Base-by-base conservation (phyloP, 2,329 filamentous ascomycete species). In the Rutstroemia sp. region DNA sequence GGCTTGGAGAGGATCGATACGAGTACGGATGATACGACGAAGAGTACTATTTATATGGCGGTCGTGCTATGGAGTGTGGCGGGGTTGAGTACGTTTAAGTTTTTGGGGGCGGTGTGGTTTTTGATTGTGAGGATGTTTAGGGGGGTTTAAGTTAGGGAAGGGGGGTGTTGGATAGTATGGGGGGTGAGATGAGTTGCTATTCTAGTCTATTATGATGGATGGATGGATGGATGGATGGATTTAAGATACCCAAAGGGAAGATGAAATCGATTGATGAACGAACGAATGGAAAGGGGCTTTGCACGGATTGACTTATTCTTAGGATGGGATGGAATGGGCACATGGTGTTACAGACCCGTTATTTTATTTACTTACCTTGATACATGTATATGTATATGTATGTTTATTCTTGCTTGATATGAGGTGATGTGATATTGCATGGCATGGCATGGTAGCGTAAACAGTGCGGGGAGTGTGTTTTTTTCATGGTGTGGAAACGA, bases 61-160 rank as follows among this genome's bases (percentile, higher is more conserved):
- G 94, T 97, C 73, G 89, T 99, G 69, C 79, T 99, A 21, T 99
- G 94, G 94, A 77, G 81, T 30, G 94, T 99, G 16, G 94, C 94
- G 0, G 79, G 80, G 0, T 74, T 99, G 25, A 94, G 94, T 1
- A 75, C 94, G 6, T 96, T 99, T 78, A 83, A 95, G 61, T 92
- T 90, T 0, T 71, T 96, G 2, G 94, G 94, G 0, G 87, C 81
- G 9, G 85, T 84, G 0, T 82, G 88, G 0, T 99, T 95, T 73
- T 85, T 89, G 2, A 71, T 96, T 58, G 84, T 92, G 57, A 80
- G 91, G 66, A 81, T 95, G 82, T 92, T 95, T 72, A 83, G 90
- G 61, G 83, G 83, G 63, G 83, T 87, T 57, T 86, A 68, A 55
- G n/a, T n/a, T 19, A 38, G 89, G 94, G 39, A 92, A 99, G 72